A percentile compares a stretch with the other conserved stretches of the same genome.
Evolutionary conservation across 257 asterid genomes (phyloP).

Genomic region (Fraxinus anomala): DNA sequence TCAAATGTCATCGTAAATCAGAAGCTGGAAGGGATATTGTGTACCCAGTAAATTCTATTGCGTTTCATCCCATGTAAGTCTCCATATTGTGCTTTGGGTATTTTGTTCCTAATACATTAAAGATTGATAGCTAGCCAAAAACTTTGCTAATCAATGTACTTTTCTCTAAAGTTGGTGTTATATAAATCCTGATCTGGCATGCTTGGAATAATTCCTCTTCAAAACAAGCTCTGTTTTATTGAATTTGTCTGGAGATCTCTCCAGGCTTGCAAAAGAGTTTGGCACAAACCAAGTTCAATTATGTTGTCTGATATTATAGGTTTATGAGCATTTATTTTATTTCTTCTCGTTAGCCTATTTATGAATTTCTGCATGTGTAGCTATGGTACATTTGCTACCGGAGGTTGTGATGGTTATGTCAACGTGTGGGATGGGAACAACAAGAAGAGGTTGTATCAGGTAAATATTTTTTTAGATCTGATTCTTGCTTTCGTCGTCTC

Average conservation of each 20-base stretch:
- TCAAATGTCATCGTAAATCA: slow-evolving; percentile 85
- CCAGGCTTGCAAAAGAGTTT: too few species aligned
- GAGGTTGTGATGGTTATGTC: slow-evolving; percentile 92
- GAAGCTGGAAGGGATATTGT: slow-evolving; percentile 87
- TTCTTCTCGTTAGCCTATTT: slow-evolving; percentile 3
- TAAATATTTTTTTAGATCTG: slow-evolving; percentile 28
- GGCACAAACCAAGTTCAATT: too few species aligned
- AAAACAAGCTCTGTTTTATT: too few species aligned
- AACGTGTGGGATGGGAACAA: slow-evolving; percentile 98
- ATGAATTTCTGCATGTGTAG: slow-evolving; percentile 36
- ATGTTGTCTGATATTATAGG: not conserved
- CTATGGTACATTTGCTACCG: slow-evolving; percentile 91
- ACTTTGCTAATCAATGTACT: not conserved
- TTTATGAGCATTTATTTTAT: not conserved
- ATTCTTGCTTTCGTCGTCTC: slow-evolving; percentile 12
- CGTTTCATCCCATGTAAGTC: slow-evolving; percentile 90
- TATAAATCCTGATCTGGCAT: too few species aligned
- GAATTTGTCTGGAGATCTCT: too few species aligned
- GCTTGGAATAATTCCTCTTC: too few species aligned
- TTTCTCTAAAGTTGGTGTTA: too few species aligned
- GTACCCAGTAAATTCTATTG: slow-evolving; percentile 89
- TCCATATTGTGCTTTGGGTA: not conserved
- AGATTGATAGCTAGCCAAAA: not conserved
- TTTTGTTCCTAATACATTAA: not conserved
- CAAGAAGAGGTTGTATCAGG: slow-evolving; percentile 95